These are phyloP conservation scores for Fusarium pilosicola DNA, from an alignment of 2,329 filamentous ascomycete species.

Conservation along the genomic window DNA sequence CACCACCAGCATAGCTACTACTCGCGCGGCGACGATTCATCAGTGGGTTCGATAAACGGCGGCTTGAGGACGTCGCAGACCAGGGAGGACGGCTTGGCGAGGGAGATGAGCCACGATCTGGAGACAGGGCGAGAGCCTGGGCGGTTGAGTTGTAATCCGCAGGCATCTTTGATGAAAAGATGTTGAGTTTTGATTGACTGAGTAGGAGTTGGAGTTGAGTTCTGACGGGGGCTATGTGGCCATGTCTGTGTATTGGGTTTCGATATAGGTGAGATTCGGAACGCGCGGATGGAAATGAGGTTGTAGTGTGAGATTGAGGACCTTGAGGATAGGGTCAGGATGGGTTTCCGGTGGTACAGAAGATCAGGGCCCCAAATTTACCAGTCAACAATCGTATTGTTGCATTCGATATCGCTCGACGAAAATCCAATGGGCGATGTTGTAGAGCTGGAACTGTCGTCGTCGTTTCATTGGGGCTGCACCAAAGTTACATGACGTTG, in stretches of 20 bases:
- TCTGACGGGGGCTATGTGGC: constrained; percentile 16
- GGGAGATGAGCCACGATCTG: constrained; percentile 46
- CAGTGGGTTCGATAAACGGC: constrained; percentile 57
- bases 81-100: constrained; percentile 46
- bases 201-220: not conserved
- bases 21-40: constrained; percentile 42
- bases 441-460: constrained; percentile 15
- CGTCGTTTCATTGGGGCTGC: constrained; percentile 6
- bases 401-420: not conserved
- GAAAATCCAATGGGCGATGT: not conserved
- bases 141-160: constrained; percentile 62
- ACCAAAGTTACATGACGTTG: constrained; percentile 32
- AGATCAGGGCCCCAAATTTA: not conserved
- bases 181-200: not conserved
- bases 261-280: constrained; percentile 26
- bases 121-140: constrained; percentile 59
- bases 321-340: not conserved
- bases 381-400: not conserved
- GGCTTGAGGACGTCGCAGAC: constrained; percentile 34
- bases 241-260: constrained; percentile 27
- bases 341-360: not conserved
- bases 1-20: constrained; percentile 2
- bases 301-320: constrained; percentile 9
- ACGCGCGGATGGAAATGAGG: constrained; percentile 30
- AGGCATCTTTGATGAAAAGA: constrained; percentile 54